A percentile compares a stretch with the other conserved stretches of the same genome.
Evolutionary conservation across 306 rosid species (phyloP).

Genomic region (Cucurbita pepo): DNA sequence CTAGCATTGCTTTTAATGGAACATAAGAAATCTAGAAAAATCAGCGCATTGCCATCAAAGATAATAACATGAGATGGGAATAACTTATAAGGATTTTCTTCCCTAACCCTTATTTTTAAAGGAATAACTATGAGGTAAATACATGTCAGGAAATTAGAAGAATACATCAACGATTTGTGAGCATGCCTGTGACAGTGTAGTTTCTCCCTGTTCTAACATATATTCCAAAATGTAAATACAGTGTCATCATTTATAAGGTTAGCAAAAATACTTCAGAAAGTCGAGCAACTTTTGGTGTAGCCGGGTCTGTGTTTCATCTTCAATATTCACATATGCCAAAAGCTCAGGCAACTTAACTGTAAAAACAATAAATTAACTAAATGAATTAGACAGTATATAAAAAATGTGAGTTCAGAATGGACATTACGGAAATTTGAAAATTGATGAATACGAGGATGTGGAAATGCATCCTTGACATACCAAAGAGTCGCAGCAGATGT

Average conservation of each 20-base stretch:
- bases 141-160: neutral
- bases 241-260: neutral
- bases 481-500: constrained; percentile 88
- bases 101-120: neutral
- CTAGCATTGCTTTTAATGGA: neutral
- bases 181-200: neutral
- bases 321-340: constrained; percentile 70
- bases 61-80: neutral
- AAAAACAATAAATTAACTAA: constrained; percentile 22
- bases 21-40: neutral
- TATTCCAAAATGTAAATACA: neutral
- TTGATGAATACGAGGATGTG: neutral
- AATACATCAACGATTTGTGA: neutral
- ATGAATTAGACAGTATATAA: neutral
- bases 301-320: constrained; percentile 66
- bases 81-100: neutral
- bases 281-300: constrained; percentile 65
- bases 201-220: neutral
- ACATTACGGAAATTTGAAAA: neutral
- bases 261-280: constrained; percentile 51
- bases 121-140: neutral
- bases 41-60: neutral
- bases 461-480: constrained; percentile 16
- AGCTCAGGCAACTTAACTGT: constrained; percentile 96
- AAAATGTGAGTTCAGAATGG: neutral